Conservation (phyloP, 2,329 filamentous ascomycete species). For the Verticillium zaregamsianum region DNA sequence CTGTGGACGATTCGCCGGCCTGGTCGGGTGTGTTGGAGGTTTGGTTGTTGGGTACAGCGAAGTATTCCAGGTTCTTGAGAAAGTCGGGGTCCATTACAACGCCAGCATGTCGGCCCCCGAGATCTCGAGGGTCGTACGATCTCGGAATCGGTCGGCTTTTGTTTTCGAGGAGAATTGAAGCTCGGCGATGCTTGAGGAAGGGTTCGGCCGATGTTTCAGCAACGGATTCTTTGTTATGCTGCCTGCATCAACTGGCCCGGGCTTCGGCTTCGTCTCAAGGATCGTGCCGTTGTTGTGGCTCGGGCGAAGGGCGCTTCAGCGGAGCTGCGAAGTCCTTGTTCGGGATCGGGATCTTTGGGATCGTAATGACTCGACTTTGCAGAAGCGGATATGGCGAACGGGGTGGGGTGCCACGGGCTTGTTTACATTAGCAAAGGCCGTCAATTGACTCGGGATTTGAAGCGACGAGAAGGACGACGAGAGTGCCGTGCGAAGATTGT, state of each 20-base stretch:
- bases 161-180: not conserved
- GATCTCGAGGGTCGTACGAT: slow-evolving; percentile 13
- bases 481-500: not conserved
- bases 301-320: not conserved
- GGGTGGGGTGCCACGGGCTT: not conserved
- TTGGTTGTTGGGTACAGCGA: slow-evolving; percentile 33
- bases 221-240: not conserved
- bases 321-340: not conserved
- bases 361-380: not conserved
- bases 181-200: not conserved
- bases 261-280: not conserved
- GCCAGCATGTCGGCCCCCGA: slow-evolving; percentile 28
- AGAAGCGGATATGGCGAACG: not conserved
- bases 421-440: not conserved
- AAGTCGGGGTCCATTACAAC: slow-evolving; percentile 31
- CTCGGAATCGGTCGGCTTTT: slow-evolving; percentile 5
- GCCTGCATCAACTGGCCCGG: not conserved
- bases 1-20: slow-evolving; percentile 19
- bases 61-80: slow-evolving; percentile 33
- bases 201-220: not conserved
- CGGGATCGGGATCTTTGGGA: not conserved
- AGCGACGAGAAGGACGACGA: not conserved
- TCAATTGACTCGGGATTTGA: not conserved
- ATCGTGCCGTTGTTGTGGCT: not conserved
- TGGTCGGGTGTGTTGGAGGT: slow-evolving; percentile 28